phyloP scores from a whole-genome alignment of 2,329 filamentous ascomycete species.

The Paracamarosporium sp. region DNA sequence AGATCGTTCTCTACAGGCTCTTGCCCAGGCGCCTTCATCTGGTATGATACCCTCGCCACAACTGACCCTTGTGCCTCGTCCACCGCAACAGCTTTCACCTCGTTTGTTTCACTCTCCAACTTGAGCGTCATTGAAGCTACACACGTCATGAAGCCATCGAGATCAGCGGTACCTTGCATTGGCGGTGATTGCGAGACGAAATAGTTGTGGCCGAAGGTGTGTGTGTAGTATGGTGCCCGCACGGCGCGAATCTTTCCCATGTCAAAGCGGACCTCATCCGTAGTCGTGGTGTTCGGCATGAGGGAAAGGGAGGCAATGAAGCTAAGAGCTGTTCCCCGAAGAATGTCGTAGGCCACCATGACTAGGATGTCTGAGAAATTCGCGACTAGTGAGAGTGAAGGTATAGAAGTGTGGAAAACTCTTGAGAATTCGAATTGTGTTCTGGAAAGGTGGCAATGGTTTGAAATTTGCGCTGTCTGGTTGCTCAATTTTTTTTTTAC shows the following conservation, averaged over 20 bases:
- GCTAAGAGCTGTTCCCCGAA: not conserved
- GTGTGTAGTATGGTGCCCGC: conserved; percentile 23
- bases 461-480: too few species aligned
- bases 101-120: conserved; percentile 26
- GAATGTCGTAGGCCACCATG: not conserved
- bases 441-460: not conserved
- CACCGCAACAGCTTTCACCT: conserved; percentile 28
- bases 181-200: conserved; percentile 27
- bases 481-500: too few species aligned
- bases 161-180: conserved; percentile 21
- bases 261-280: conserved; percentile 14
- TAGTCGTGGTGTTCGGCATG: not conserved
- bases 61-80: conserved; percentile 30
- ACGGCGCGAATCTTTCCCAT: conserved; percentile 20
- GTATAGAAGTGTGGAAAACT: not conserved
- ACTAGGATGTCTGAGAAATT: not conserved
- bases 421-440: not conserved
- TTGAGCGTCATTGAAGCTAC: conserved; percentile 25
- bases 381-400: not conserved
- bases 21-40: conserved; percentile 28
- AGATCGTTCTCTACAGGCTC: conserved; percentile 38
- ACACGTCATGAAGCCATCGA: conserved; percentile 28
- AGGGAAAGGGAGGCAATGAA: not conserved
- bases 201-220: conserved; percentile 38
- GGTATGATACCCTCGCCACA: conserved; percentile 28